Evolutionary conservation across 139 green algal genomes (phyloP).

Genomic region (Chlamydomonas schloesseri): DNA sequence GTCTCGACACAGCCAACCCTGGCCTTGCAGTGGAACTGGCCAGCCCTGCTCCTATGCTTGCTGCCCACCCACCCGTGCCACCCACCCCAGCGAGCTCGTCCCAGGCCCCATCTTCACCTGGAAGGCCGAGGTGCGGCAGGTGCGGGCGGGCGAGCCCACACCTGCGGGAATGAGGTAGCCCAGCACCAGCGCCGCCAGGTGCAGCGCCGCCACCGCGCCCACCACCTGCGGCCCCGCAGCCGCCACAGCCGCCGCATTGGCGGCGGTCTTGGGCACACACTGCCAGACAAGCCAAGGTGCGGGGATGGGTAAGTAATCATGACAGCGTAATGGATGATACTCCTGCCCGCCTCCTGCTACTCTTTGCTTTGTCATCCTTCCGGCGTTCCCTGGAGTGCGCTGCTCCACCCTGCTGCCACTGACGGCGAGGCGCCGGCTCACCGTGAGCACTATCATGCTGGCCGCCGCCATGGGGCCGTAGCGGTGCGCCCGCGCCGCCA

Average conservation of each 20-base stretch:
- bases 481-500: background rate
- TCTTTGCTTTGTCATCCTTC: too few species aligned
- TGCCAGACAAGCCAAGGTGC: background rate
- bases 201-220: background rate
- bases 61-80: too few species aligned
- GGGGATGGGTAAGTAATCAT: too few species aligned
- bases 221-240: background rate
- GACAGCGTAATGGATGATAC: too few species aligned
- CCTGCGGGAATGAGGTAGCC: slow-evolving; percentile 20
- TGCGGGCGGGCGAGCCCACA: background rate
- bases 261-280: background rate
- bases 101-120: background rate
- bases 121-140: slow-evolving; percentile 11
- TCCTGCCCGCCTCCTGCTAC: too few species aligned
- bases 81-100: too few species aligned
- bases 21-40: too few species aligned
- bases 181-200: slow-evolving; percentile 1
- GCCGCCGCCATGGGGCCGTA: background rate
- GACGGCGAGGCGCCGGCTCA: too few species aligned
- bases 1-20: too few species aligned
- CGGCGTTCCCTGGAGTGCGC: too few species aligned
- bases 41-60: too few species aligned
- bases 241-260: background rate
- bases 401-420: too few species aligned
- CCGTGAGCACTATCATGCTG: background rate